phyloP scores from a whole-genome alignment of 192 early-diverging fungal genomes.

The Ramicandelaber brevisporus region DNA sequence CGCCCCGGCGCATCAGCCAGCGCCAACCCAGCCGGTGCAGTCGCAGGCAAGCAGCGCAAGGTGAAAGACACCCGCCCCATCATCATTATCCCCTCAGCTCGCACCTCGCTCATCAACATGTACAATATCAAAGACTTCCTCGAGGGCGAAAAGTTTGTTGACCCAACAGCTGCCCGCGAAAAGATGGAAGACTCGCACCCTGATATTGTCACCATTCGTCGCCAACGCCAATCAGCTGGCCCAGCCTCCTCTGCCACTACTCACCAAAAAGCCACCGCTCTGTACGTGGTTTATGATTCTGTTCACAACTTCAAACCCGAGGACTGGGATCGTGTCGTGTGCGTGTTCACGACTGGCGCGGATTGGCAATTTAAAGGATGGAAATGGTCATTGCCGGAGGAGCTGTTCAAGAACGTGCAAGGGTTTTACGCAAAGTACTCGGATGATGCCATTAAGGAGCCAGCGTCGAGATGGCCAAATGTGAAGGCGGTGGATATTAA shows the following conservation, averaged over 20 bases:
- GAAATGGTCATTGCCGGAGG: constrained; percentile 60
- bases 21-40: no score
- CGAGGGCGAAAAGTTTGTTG: constrained; percentile 42
- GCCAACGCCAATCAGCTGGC: no score
- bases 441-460: constrained; percentile 12
- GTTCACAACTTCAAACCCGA: constrained; percentile 37
- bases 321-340: constrained; percentile 76
- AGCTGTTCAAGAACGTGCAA: constrained; percentile 52
- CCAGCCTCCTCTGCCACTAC: no score
- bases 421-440: constrained; percentile 26
- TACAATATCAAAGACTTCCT: constrained; percentile 75
- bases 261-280: no score
- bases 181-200: constrained; percentile 30
- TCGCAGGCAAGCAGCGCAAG: no score
- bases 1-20: no score
- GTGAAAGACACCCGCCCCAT: no score
- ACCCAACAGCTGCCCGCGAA: constrained; percentile 27
- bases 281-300: constrained; percentile 62
- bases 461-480: constrained; percentile 8
- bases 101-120: constrained; percentile 60
- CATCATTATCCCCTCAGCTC: constrained; percentile 74
- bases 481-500: constrained; percentile 13
- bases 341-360: constrained; percentile 73
- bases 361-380: constrained; percentile 89
- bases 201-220: no score